Conservation (phyloP, 305 asterid species). For the Fraxinus ornus region DNA sequence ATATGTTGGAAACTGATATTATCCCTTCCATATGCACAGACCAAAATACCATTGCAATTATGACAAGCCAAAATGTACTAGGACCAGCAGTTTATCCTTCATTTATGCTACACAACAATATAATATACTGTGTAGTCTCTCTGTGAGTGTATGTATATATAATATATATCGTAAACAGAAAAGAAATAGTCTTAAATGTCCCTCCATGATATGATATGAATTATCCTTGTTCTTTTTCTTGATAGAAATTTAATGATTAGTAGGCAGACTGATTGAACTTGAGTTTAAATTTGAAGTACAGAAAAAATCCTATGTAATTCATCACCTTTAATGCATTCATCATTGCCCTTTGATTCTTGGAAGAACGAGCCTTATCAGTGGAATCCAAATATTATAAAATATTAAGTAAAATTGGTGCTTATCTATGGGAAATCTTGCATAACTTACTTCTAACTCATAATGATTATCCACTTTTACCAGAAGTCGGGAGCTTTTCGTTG, state of each 20-base stretch:
- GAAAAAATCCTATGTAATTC: background rate
- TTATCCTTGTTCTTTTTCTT: constrained; percentile 13
- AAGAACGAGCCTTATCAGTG: background rate
- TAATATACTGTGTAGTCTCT: background rate
- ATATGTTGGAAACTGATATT: constrained; percentile 42
- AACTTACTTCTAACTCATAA: background rate
- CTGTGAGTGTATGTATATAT: background rate
- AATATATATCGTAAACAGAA: background rate
- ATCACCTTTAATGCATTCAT: constrained; percentile 7
- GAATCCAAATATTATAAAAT: background rate
- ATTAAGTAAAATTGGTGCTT: background rate
- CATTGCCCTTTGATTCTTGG: background rate
- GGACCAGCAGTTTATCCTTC: constrained; percentile 12
- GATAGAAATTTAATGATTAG: constrained; percentile 17
- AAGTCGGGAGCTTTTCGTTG: background rate
- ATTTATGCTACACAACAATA: constrained; percentile 16
- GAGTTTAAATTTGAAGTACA: background rate
- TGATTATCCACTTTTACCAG: background rate
- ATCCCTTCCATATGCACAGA: constrained; percentile 25
- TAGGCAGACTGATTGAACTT: background rate
- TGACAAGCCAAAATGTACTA: constrained; percentile 1
- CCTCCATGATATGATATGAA: constrained; percentile 1
- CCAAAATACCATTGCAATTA: constrained; percentile 20
- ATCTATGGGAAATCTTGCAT: background rate
- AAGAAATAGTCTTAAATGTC: constrained; percentile 17